Evolutionary conservation across 805 yeast species (phyloP).

Genomic region (Pichia heedii): DNA sequence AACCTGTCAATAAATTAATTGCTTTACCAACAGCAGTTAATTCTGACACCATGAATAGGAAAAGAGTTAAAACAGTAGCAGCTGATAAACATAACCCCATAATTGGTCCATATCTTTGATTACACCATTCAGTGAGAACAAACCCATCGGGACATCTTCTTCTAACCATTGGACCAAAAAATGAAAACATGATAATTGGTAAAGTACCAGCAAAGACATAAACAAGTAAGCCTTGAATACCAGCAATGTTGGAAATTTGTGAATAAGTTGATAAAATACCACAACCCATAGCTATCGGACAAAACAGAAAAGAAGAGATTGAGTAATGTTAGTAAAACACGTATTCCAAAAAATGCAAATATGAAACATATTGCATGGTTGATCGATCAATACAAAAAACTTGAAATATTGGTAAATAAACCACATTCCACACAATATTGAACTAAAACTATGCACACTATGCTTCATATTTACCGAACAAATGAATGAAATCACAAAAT

Average conservation of each 20-base stretch:
- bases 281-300: constrained; percentile 67
- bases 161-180: constrained; percentile 73
- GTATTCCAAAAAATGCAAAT: too few relatives aligned
- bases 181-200: constrained; percentile 79
- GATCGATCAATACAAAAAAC: too few relatives aligned
- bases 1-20: constrained; percentile 65
- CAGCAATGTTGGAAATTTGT: constrained; percentile 76
- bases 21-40: constrained; percentile 73
- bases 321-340: constrained; percentile 12
- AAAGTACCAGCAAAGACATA: constrained; percentile 73
- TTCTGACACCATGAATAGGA: constrained; percentile 81
- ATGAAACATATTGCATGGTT: too few relatives aligned
- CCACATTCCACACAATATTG: too few relatives aligned
- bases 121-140: constrained; percentile 91
- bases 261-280: constrained; percentile 83
- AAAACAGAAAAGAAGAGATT: not conserved
- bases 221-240: constrained; percentile 79
- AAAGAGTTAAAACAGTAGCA: constrained; percentile 79
- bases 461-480: too few relatives aligned
- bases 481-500: too few relatives aligned
- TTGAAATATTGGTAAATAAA: too few relatives aligned
- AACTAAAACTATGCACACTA: too few relatives aligned
- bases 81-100: constrained; percentile 69
- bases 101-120: constrained; percentile 64
- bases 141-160: constrained; percentile 81